These are phyloP conservation scores for Hypoxylon rubiginosum DNA, from an alignment of 2,329 filamentous ascomycete genomes.

Conservation along the genomic window DNA sequence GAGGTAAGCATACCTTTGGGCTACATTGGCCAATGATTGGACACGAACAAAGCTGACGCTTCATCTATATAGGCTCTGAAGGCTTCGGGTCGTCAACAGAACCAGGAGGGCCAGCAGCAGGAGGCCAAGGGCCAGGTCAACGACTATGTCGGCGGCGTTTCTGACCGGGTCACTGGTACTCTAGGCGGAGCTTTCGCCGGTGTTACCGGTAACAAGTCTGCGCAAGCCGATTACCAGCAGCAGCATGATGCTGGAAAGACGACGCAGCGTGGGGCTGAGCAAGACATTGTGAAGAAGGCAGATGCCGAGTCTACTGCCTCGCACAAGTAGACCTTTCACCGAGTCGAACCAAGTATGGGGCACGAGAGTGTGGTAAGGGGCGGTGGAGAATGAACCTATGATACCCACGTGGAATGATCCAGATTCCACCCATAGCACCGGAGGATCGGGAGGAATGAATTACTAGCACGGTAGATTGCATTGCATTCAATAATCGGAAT, in stretches of 20 bases:
- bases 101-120: constrained; percentile 81
- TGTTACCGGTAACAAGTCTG: constrained; percentile 76
- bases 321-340: constrained; percentile 28
- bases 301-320: constrained; percentile 57
- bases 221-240: constrained; percentile 74
- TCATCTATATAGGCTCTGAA: constrained; percentile 69
- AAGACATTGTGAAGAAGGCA: constrained; percentile 81
- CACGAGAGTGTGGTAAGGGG: neutral
- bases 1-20: constrained; percentile 63
- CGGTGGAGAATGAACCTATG: constrained; percentile 26
- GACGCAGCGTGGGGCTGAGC: constrained; percentile 84
- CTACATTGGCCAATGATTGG: neutral
- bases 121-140: constrained; percentile 86
- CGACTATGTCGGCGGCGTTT: constrained; percentile 77
- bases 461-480: constrained; percentile 23
- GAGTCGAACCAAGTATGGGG: neutral
- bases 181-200: constrained; percentile 79
- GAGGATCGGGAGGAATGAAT: constrained; percentile 13
- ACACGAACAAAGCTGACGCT: constrained; percentile 1
- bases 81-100: constrained; percentile 80
- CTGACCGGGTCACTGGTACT: constrained; percentile 76
- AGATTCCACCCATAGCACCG: neutral
- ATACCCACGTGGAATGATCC: constrained; percentile 39
- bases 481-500: constrained; percentile 25
- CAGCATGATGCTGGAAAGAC: constrained; percentile 88